These are phyloP conservation scores for Lentinula edodes DNA, from an alignment of 768 basidiomycete species.

Conservation along the genomic window DNA sequence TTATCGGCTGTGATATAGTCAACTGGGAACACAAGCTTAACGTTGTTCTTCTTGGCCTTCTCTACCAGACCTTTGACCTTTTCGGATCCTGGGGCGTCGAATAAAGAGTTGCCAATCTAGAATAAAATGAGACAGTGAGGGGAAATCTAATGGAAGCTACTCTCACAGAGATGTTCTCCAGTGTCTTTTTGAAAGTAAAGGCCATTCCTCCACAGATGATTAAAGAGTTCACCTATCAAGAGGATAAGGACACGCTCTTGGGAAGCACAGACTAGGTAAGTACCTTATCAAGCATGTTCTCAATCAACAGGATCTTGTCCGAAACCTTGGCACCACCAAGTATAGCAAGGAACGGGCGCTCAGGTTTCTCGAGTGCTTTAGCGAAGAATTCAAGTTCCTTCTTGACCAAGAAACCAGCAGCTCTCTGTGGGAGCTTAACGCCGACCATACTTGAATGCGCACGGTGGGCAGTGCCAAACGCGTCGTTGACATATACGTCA, in stretches of 20 bases:
- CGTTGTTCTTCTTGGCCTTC: conserved; percentile 87
- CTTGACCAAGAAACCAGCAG: conserved; percentile 95
- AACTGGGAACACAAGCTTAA: conserved; percentile 93
- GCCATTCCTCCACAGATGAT: conserved; percentile 99
- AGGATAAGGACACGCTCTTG: neutral
- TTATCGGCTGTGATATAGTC: conserved; percentile 95
- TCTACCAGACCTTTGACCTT: conserved; percentile 81
- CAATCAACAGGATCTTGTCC: conserved; percentile 98
- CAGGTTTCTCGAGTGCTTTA: conserved; percentile 92
- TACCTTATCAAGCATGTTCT: conserved; percentile 98
- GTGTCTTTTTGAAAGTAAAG: conserved; percentile 97
- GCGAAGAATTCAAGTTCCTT: conserved; percentile 99
- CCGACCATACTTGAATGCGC: conserved; percentile 99
- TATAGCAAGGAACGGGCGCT: conserved; percentile 95
- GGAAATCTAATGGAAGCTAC: neutral
- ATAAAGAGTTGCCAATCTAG: conserved; percentile 93
- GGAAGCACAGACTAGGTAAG: conserved; percentile 8
- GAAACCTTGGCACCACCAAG: conserved; percentile 98
- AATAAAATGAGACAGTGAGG: conserved; percentile 2
- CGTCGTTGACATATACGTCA: conserved; percentile 97
- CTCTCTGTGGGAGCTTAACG: conserved; percentile 85
- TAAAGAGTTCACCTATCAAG: conserved; percentile 76
- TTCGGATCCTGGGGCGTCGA: conserved; percentile 81
- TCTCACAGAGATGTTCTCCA: conserved; percentile 69
- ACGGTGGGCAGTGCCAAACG: conserved; percentile 97